phyloP scores from a whole-genome alignment of 2,329 filamentous ascomycete species.

The Fusarium duplospermum region DNA sequence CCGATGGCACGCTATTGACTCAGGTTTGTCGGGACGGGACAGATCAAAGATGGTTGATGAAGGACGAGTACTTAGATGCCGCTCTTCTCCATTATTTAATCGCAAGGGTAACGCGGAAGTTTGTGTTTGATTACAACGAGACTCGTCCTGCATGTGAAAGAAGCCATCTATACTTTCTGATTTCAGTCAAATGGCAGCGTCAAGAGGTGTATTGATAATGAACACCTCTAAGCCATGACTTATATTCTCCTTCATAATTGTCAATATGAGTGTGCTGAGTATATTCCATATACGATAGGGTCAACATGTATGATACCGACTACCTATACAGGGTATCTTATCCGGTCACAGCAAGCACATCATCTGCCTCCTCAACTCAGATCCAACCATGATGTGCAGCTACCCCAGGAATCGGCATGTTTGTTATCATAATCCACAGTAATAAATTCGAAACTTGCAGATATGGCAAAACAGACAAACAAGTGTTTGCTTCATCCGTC shows the following conservation, averaged over 20 bases:
- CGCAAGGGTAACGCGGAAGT: not conserved
- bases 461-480: not conserved
- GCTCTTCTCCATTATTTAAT: not conserved
- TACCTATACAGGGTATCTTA: not conserved
- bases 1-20: not conserved
- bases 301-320: not conserved
- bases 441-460: not conserved
- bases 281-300: not conserved
- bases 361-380: not conserved
- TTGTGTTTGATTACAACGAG: not conserved
- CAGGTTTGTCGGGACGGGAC: not conserved
- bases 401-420: not conserved
- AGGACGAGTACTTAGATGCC: not conserved
- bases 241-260: not conserved
- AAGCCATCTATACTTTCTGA: not conserved
- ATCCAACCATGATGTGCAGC: not conserved
- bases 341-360: not conserved
- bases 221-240: not conserved
- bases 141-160: not conserved
- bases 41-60: not conserved
- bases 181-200: not conserved
- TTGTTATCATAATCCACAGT: not conserved
- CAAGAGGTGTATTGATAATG: not conserved
- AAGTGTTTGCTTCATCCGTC: not conserved
- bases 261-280: not conserved